Conservation (phyloP, 371 early-diverging fungal genomes). For the Blakeslea trispora region DNA sequence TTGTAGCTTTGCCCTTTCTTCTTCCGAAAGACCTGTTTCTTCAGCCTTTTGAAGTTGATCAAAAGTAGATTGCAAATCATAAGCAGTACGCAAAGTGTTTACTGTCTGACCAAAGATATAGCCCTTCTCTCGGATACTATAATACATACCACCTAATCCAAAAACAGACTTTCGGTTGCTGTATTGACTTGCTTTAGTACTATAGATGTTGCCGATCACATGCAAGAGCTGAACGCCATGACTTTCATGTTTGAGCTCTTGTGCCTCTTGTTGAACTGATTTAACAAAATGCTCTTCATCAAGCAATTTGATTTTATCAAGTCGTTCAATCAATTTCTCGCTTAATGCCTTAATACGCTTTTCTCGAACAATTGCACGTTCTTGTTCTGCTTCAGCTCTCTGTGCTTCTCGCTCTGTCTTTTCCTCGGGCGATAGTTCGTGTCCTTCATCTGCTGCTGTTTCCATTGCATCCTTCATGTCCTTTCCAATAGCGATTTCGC, state of each 20-base stretch:
- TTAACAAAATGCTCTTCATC: conserved; percentile 57
- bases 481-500: conserved; percentile 91
- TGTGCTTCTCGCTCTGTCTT: conserved; percentile 62
- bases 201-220: conserved; percentile 90
- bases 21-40: conserved; percentile 67
- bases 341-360: conserved; percentile 75
- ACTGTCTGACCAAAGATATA: conserved; percentile 90
- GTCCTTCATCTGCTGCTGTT: conserved; percentile 56
- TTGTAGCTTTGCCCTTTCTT: conserved; percentile 66
- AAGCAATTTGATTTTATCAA: conserved; percentile 67
- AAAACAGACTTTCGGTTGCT: conserved; percentile 69
- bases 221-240: conserved; percentile 93
- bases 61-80: conserved; percentile 88
- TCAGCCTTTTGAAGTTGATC: conserved; percentile 87
- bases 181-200: conserved; percentile 82
- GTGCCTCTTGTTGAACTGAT: conserved; percentile 77
- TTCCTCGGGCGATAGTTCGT: conserved; percentile 54
- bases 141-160: conserved; percentile 72
- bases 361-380: conserved; percentile 61
- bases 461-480: conserved; percentile 85
- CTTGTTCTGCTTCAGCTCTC: conserved; percentile 35
- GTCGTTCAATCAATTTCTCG: conserved; percentile 72
- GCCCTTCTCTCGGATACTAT: conserved; percentile 71
- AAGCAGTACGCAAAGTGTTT: conserved; percentile 84
- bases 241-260: conserved; percentile 83